These are phyloP conservation scores for Dendrothele bispora DNA, from an alignment of 768 basidiomycete genomes.

Conservation along the genomic window DNA sequence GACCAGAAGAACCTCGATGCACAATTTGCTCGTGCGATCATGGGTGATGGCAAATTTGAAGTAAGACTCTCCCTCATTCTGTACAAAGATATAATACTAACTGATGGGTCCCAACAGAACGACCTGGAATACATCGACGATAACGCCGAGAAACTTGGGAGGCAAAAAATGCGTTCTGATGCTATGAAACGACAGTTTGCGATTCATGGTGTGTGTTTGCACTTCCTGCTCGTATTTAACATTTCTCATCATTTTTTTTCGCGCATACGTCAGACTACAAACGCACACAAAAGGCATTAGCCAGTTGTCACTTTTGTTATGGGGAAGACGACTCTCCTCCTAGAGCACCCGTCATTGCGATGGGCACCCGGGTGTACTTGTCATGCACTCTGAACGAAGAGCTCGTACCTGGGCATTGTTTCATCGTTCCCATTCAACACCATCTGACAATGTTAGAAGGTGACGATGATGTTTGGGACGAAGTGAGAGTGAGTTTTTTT, in stretches of 20 bases:
- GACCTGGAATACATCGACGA: constrained; percentile 96
- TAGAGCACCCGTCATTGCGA: constrained; percentile 83
- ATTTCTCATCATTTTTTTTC: constrained; percentile 1
- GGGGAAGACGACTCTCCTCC: constrained; percentile 91
- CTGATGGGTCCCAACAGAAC: no score
- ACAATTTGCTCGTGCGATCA: constrained; percentile 85
- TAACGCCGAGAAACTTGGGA: constrained; percentile 88
- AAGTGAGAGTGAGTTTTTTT: constrained; percentile 26
- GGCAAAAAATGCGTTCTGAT: constrained; percentile 95
- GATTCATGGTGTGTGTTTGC: constrained; percentile 70
- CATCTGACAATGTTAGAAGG: constrained; percentile 76
- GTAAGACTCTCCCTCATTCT: no score
- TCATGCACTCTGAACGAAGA: constrained; percentile 87
- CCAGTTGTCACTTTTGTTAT: constrained; percentile 86
- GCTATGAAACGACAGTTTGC: constrained; percentile 97
- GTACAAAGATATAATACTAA: no score
- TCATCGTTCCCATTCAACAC: constrained; percentile 96
- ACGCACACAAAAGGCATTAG: constrained; percentile 85
- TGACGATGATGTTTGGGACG: constrained; percentile 11
- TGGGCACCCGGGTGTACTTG: constrained; percentile 91
- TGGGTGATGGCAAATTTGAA: constrained; percentile 85
- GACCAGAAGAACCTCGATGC: constrained; percentile 93
- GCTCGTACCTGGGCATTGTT: constrained; percentile 87
- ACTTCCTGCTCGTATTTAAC: background rate
- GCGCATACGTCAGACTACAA: constrained; percentile 97